Conservation (phyloP, 306 rosid genomes). For the Acacia confusa region DNA sequence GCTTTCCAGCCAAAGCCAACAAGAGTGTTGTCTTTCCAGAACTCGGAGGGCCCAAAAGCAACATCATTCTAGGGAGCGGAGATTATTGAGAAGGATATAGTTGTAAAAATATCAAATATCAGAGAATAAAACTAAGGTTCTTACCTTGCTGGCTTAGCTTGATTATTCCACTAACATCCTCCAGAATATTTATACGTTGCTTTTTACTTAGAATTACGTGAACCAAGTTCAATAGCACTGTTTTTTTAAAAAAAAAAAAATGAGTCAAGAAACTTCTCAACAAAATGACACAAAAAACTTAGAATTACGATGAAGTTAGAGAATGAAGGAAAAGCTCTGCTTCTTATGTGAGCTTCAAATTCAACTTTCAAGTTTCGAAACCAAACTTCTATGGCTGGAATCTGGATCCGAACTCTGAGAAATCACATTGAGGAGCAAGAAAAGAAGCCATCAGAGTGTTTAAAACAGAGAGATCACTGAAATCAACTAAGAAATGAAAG, state of each 20-base stretch:
- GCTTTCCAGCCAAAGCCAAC: conserved; percentile 70
- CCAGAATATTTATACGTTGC: conserved; percentile 53
- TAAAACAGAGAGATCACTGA: background rate
- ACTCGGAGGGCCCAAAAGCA: conserved; percentile 85
- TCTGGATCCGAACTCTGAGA: conserved; percentile 66
- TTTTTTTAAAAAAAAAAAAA: background rate
- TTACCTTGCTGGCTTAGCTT: conserved; percentile 83
- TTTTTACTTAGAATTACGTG: conserved; percentile 40
- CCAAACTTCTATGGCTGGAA: conserved; percentile 80
- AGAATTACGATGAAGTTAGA: conserved; percentile 58
- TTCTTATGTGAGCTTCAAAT: conserved; percentile 71
- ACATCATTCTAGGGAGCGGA: conserved; percentile 54
- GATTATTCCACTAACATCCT: conserved; percentile 72
- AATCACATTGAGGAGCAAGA: background rate
- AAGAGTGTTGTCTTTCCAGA: conserved; percentile 81
- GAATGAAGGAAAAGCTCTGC: conserved; percentile 70
- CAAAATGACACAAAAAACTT: conserved; percentile 5
- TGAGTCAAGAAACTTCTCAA: conserved; percentile 1
- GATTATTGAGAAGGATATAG: background rate
- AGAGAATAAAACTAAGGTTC: background rate
- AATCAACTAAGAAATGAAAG: background rate
- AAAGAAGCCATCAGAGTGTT: background rate
- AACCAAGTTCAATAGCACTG: conserved; percentile 44
- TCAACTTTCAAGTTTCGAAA: conserved; percentile 65
- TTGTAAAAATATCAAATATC: background rate